phyloP scores from a whole-genome alignment of 2,329 filamentous ascomycete species.

The Aspergillus oerlinghausenensis region DNA sequence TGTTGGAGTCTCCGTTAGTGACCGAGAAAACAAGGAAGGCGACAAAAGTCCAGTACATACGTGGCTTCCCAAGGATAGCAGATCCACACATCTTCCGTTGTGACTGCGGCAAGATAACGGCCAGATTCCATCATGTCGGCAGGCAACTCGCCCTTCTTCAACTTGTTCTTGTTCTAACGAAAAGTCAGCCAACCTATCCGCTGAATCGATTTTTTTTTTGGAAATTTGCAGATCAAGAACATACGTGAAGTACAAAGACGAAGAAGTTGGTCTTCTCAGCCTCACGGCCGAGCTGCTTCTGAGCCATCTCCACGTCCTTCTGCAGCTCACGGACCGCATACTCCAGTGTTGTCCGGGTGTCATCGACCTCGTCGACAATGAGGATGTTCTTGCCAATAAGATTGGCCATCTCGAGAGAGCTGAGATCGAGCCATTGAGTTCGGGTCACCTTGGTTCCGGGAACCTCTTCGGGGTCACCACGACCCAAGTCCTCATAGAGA shows the following conservation, averaged over 20 bases:
- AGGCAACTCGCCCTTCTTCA: constrained; percentile 85
- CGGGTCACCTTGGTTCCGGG: constrained; percentile 92
- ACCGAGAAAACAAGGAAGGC: background rate
- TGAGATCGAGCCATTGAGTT: constrained; percentile 96
- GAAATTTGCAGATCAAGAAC: constrained; percentile 29
- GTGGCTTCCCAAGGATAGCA: constrained; percentile 98
- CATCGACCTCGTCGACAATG: constrained; percentile 93
- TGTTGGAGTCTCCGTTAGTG: constrained; percentile 16
- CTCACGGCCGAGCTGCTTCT: constrained; percentile 64
- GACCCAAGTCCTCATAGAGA: constrained; percentile 80
- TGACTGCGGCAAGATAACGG: constrained; percentile 79
- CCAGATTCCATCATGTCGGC: constrained; percentile 67
- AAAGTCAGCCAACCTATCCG: constrained; percentile 5
- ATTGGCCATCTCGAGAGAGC: constrained; percentile 78
- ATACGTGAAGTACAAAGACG: constrained; percentile 90
- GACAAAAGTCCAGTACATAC: constrained; percentile 38
- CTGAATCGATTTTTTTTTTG: background rate
- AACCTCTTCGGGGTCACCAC: constrained; percentile 62
- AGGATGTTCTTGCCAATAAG: constrained; percentile 86
- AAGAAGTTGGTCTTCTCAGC: constrained; percentile 78
- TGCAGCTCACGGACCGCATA: constrained; percentile 89
- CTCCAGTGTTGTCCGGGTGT: constrained; percentile 88
- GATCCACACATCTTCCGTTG: constrained; percentile 94
- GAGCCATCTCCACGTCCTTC: constrained; percentile 85
- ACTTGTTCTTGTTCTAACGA: constrained; percentile 87